phyloP scores from a whole-genome alignment of 202 grass and related monocot species.

The Carex sylvatica region DNA sequence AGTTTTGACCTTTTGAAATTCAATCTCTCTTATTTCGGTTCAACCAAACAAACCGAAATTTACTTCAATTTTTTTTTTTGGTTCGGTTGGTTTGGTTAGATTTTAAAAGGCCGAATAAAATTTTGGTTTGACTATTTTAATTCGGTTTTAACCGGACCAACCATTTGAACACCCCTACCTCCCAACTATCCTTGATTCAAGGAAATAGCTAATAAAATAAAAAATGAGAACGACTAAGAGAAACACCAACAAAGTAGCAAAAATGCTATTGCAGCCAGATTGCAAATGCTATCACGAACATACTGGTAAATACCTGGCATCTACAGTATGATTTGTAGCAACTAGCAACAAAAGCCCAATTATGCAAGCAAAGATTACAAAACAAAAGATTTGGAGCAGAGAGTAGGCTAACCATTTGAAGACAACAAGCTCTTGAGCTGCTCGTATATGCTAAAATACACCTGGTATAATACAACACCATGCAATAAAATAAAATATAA shows the following conservation, averaged over 20 bases:
- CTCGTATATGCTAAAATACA: constrained; percentile 96
- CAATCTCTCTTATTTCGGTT: no score
- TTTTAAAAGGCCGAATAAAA: no score
- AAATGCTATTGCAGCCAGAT: not conserved
- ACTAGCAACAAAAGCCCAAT: not conserved
- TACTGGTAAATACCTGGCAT: not conserved
- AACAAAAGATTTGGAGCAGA: not conserved
- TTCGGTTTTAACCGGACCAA: no score
- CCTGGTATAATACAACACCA: constrained; percentile 34
- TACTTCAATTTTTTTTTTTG: no score
- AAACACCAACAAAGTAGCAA: not conserved
- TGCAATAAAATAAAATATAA: constrained; percentile 8
- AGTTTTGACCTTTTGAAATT: no score
- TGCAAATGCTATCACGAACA: not conserved
- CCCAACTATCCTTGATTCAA: not conserved
- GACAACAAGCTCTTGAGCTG: constrained; percentile 79
- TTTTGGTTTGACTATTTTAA: no score
- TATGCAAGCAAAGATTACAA: constrained; percentile 2
- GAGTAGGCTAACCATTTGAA: constrained; percentile 48
- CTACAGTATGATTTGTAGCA: not conserved
- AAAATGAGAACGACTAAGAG: not conserved
- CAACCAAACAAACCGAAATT: no score
- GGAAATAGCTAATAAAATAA: not conserved
- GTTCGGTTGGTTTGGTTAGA: no score
- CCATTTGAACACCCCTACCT: no score